phyloP scores from a whole-genome alignment of 2,329 filamentous ascomycete species.

The Xylaria sp. region DNA sequence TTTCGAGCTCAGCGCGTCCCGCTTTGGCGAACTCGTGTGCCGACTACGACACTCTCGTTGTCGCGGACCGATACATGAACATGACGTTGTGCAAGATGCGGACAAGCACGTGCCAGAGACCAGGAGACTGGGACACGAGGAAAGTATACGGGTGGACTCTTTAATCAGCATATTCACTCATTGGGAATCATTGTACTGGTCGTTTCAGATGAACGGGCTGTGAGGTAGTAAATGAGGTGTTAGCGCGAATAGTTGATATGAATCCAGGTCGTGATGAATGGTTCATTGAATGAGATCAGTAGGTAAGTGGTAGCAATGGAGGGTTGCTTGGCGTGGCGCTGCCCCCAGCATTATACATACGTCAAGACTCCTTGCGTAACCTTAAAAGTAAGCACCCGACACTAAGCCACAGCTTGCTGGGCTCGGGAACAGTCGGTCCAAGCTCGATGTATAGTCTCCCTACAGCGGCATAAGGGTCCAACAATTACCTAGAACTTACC shows the following conservation, averaged over 20 bases:
- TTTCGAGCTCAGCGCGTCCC: not conserved
- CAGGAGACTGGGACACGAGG: conserved; percentile 38
- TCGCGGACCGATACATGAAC: conserved; percentile 23
- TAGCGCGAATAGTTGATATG: not conserved
- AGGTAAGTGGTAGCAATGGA: not conserved
- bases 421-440: not conserved
- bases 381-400: no score
- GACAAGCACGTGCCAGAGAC: conserved; percentile 35
- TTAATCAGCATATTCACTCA: conserved; percentile 45
- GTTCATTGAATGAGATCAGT: not conserved
- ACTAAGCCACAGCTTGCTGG: not conserved
- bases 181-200: conserved; percentile 29
- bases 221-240: not conserved
- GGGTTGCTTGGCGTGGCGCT: not conserved
- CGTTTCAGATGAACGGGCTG: not conserved
- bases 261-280: not conserved
- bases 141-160: conserved; percentile 46
- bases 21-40: not conserved
- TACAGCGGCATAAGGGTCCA: no score
- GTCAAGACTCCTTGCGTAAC: not conserved
- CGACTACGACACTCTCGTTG: conserved; percentile 28
- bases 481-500: not conserved
- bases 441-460: no score
- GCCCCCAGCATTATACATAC: not conserved
- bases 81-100: conserved; percentile 42